These are phyloP conservation scores for Leccinellum rugosiceps DNA, from an alignment of 768 basidiomycete species.

Conservation along the genomic window DNA sequence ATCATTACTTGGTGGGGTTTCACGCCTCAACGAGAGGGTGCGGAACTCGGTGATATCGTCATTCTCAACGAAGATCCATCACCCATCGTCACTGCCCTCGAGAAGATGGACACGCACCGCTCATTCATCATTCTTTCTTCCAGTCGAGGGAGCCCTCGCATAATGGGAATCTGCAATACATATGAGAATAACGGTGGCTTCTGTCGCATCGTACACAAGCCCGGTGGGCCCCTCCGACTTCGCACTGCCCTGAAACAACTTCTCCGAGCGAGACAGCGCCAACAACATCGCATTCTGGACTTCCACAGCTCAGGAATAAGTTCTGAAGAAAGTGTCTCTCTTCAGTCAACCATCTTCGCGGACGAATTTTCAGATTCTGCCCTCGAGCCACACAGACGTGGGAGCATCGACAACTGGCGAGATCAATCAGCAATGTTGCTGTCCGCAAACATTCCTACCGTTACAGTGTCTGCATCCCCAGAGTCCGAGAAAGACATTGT, in stretches of 20 bases:
- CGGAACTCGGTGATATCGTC: conserved; percentile 64
- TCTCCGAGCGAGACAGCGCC: conserved; percentile 31
- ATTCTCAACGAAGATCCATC: conserved; percentile 77
- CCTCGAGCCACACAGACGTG: conserved; percentile 27
- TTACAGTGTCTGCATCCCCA: conserved; percentile 18
- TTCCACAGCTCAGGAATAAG: conserved; percentile 15
- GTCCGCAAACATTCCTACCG: conserved; percentile 6
- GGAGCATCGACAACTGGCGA: conserved; percentile 33
- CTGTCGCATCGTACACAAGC: conserved; percentile 87
- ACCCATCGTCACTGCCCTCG: conserved; percentile 54
- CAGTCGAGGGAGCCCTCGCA: conserved; percentile 58
- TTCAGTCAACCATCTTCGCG: conserved; percentile 27
- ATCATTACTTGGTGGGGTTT: conserved; percentile 79
- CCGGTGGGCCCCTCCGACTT: conserved; percentile 78
- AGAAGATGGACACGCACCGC: conserved; percentile 50
- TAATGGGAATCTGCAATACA: conserved; percentile 62
- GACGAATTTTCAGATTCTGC: conserved; percentile 20
- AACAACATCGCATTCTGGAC: conserved; percentile 22
- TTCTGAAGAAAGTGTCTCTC: conserved; percentile 27
- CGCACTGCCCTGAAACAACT: conserved; percentile 56
- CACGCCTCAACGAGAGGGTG: conserved; percentile 37
- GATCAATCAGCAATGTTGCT: conserved; percentile 9
- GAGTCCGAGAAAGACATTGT: conserved; percentile 31
- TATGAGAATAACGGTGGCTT: conserved; percentile 83
- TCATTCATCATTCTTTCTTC: conserved; percentile 78